Evolutionary conservation across 1,284 basidiomycete genomes (phyloP).

Genomic region (Cronartium ribicola): DNA sequence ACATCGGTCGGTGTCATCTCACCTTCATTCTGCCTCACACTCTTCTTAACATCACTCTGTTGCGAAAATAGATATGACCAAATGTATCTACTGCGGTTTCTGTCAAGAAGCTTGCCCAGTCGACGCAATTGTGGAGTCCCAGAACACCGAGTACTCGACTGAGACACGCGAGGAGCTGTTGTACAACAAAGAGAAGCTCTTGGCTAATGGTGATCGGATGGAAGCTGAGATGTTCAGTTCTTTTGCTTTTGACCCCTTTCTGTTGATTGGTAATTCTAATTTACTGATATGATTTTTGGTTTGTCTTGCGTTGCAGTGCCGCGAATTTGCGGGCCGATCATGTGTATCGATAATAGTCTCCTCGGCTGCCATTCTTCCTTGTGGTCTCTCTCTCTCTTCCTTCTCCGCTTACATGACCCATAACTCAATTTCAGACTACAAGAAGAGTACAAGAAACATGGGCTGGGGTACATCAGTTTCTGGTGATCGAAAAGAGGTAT

Average conservation of each 20-base stretch:
- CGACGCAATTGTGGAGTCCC: slow-evolving; percentile 98
- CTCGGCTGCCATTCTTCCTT: background rate
- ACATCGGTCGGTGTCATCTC: slow-evolving; percentile 54
- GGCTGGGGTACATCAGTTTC: too few relatives aligned
- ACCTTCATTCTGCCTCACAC: slow-evolving; percentile 12
- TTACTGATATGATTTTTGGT: background rate
- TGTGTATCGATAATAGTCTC: slow-evolving; percentile 47
- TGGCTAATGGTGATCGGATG: slow-evolving; percentile 90
- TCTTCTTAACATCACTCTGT: too few relatives aligned
- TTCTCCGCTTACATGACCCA: too few relatives aligned
- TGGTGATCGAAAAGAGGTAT: too few relatives aligned
- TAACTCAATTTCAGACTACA: too few relatives aligned
- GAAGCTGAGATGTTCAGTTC: slow-evolving; percentile 73
- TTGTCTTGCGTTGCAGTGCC: slow-evolving; percentile 53
- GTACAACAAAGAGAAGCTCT: slow-evolving; percentile 88
- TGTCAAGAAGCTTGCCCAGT: slow-evolving; percentile 99
- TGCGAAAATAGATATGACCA: slow-evolving; percentile 87
- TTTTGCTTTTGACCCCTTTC: background rate
- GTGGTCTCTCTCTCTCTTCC: too few relatives aligned
- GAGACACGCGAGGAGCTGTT: slow-evolving; percentile 97
- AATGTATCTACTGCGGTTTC: slow-evolving; percentile 96
- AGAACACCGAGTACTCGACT: slow-evolving; percentile 86
- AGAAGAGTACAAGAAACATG: too few relatives aligned
- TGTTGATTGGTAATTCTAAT: background rate
- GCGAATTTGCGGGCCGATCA: slow-evolving; percentile 73